These are phyloP conservation scores for Aspergillus tamarii DNA, from an alignment of 2,329 filamentous ascomycete species.

Conservation along the genomic window DNA sequence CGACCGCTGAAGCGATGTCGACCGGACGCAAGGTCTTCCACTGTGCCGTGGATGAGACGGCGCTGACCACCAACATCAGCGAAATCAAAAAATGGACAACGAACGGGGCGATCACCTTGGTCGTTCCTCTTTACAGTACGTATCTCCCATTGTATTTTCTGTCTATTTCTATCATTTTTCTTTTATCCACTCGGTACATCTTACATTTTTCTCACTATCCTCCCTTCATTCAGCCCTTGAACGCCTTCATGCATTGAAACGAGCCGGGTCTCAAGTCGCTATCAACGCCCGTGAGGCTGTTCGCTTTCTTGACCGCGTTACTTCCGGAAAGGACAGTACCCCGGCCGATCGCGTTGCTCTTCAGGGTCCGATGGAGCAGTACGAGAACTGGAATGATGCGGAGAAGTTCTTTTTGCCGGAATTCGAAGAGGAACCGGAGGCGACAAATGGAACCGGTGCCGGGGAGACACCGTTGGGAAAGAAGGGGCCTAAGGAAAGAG, in stretches of 20 bases:
- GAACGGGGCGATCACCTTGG: slow-evolving; percentile 52
- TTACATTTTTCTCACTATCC: slow-evolving; percentile 17
- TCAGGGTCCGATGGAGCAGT: slow-evolving; percentile 55
- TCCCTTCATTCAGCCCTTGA: slow-evolving; percentile 44
- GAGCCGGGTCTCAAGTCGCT: slow-evolving; percentile 50
- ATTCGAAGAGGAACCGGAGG: slow-evolving; percentile 45
- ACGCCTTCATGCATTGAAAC: slow-evolving; percentile 50
- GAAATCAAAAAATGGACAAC: slow-evolving; percentile 58
- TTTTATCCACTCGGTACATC: neutral
- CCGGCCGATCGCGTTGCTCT: slow-evolving; percentile 48
- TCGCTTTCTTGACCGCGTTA: slow-evolving; percentile 55
- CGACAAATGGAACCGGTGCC: slow-evolving; percentile 19
- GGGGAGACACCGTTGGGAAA: slow-evolving; percentile 25
- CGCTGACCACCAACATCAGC: slow-evolving; percentile 55
- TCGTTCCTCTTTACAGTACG: slow-evolving; percentile 57
- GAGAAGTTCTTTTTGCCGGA: slow-evolving; percentile 50
- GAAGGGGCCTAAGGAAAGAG: slow-evolving; percentile 24
- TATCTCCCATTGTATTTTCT: slow-evolving; percentile 4
- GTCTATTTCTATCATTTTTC: neutral
- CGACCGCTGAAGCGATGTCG: slow-evolving; percentile 38
- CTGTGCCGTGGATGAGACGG: slow-evolving; percentile 58
- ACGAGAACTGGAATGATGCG: slow-evolving; percentile 49
- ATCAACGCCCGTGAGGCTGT: slow-evolving; percentile 56
- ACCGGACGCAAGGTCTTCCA: slow-evolving; percentile 51
- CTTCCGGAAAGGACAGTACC: slow-evolving; percentile 50